A percentile compares a stretch with the other conserved stretches of the same genome.
Evolutionary conservation across 192 early-diverging fungal species (phyloP).

Genomic region (Spizellomyces sp.): DNA sequence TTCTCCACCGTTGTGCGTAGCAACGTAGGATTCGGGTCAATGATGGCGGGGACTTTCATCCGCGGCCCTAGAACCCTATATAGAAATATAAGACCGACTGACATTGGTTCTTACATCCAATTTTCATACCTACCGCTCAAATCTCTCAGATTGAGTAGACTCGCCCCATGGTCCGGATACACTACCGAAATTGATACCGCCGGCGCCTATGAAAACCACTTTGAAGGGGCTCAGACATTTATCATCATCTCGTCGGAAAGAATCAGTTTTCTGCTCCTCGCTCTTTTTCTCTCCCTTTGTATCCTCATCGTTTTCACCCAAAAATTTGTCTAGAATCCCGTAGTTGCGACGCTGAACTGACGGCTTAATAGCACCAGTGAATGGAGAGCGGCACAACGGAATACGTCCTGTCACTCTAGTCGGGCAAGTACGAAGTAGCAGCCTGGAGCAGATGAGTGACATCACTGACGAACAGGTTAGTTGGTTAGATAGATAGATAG

Average conservation of each 20-base stretch:
- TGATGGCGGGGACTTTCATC: conserved; percentile 7
- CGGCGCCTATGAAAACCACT: conserved; percentile 15
- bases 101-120: not conserved
- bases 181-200: conserved; percentile 9
- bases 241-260: not conserved
- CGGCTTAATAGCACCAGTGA: too few relatives aligned
- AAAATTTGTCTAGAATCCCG: too few relatives aligned
- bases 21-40: conserved; percentile 6
- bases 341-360: too few relatives aligned
- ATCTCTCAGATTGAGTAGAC: not conserved
- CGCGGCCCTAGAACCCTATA: not conserved
- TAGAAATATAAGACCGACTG: not conserved
- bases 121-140: not conserved
- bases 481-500: too few relatives aligned
- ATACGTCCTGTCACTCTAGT: too few relatives aligned
- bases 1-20: not conserved
- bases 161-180: conserved; percentile 10
- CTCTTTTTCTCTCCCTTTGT: too few relatives aligned
- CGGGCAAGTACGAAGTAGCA: too few relatives aligned
- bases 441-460: too few relatives aligned
- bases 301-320: too few relatives aligned
- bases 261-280: too few relatives aligned
- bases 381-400: too few relatives aligned
- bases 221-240: conserved; percentile 6
- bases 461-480: too few relatives aligned